Evolutionary conservation across 371 early-diverging fungal species (phyloP).

Genomic region (Lichtheimia ramosa): DNA sequence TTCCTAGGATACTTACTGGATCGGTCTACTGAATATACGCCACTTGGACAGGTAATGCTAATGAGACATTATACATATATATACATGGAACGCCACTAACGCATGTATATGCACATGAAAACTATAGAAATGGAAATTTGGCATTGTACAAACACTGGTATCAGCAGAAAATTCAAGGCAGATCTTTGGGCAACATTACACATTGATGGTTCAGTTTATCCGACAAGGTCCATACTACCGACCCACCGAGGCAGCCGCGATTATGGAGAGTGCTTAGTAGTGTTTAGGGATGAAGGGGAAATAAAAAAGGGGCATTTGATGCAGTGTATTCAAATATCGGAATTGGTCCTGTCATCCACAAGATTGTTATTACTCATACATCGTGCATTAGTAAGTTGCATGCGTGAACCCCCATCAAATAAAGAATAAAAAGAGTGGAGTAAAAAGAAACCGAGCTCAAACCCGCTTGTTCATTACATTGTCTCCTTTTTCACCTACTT

Average conservation of each 20-base stretch:
- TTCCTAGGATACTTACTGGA: conserved; percentile 49
- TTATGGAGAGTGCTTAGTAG: conserved; percentile 38
- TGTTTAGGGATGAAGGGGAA: background rate
- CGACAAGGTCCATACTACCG: conserved; percentile 45
- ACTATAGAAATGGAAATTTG: conserved; percentile 46
- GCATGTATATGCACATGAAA: background rate
- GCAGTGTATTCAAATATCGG: background rate
- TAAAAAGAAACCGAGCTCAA: too few species aligned
- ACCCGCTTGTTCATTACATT: too few species aligned
- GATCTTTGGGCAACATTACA: conserved; percentile 26
- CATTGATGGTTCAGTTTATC: conserved; percentile 29
- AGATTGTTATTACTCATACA: too few species aligned
- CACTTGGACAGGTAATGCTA: conserved; percentile 40
- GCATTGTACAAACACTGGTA: conserved; percentile 33
- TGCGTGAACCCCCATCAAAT: too few species aligned
- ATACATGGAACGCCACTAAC: background rate
- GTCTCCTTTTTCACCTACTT: too few species aligned
- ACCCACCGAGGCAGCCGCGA: conserved; percentile 28
- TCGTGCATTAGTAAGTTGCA: too few species aligned
- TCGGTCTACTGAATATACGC: conserved; percentile 38
- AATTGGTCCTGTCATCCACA: background rate
- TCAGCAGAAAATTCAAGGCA: conserved; percentile 21
- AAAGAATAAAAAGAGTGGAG: too few species aligned
- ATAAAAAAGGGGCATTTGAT: background rate
- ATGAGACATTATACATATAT: background rate